A percentile compares a stretch with the other conserved stretches of the same genome.
Conservation (phyloP, 139 green algal species). For the Choricystis sp. region DNA sequence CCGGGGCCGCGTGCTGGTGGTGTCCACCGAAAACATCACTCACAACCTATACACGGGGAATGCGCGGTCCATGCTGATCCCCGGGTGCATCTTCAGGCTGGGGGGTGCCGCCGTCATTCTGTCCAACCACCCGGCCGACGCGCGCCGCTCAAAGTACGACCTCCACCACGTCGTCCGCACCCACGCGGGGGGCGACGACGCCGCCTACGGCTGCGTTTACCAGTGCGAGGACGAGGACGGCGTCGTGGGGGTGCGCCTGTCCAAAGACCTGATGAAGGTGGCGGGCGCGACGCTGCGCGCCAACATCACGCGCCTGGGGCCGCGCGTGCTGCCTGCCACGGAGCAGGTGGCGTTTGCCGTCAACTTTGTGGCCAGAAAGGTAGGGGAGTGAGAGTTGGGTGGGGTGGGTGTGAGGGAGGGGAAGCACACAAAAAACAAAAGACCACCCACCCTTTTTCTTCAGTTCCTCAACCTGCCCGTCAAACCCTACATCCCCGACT, state of each 20-base stretch:
- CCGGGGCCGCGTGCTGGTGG: slow-evolving; percentile 40
- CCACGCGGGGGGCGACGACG: slow-evolving; percentile 78
- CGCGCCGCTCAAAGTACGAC: slow-evolving; percentile 64
- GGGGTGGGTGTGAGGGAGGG: too few relatives aligned
- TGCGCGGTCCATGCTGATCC: slow-evolving; percentile 83
- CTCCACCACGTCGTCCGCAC: slow-evolving; percentile 74
- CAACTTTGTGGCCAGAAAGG: slow-evolving; percentile 75
- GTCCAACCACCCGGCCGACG: slow-evolving; percentile 44
- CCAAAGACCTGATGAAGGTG: slow-evolving; percentile 87
- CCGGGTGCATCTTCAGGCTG: slow-evolving; percentile 93
- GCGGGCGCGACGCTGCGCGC: slow-evolving; percentile 63
- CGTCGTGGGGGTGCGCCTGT: slow-evolving; percentile 57
- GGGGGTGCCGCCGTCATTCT: slow-evolving; percentile 82
- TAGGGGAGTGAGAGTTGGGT: too few relatives aligned
- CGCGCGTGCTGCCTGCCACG: slow-evolving; percentile 79
- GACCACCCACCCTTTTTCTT: too few relatives aligned
- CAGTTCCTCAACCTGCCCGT: slow-evolving; percentile 8
- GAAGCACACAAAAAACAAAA: too few relatives aligned
- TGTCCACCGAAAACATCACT: slow-evolving; percentile 96
- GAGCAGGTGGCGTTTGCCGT: slow-evolving; percentile 88
- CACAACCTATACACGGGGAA: slow-evolving; percentile 93
- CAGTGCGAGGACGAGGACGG: slow-evolving; percentile 58
- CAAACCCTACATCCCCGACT: slow-evolving; percentile 89
- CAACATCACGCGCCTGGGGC: slow-evolving; percentile 95
- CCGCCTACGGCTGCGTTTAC: slow-evolving; percentile 68